phyloP scores from a whole-genome alignment of 164 flowering plant genomes.

The Vitis cinerea region DNA sequence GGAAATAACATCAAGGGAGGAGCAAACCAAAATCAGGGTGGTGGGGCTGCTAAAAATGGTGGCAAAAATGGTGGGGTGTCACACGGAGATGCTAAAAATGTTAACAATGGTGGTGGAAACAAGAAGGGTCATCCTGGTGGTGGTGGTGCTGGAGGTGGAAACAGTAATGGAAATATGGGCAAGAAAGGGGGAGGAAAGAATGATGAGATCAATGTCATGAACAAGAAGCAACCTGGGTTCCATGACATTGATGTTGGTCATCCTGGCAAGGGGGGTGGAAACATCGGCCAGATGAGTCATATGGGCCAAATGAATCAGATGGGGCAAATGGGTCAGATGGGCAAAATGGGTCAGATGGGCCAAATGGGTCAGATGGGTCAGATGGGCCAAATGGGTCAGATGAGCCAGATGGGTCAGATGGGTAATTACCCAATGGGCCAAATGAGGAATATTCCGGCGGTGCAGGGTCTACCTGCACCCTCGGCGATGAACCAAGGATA shows the following conservation, averaged over 20 bases:
- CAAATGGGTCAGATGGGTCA: slow-evolving; percentile 17
- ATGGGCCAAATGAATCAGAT: not conserved
- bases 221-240: slow-evolving; percentile 14
- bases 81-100: slow-evolving; percentile 6
- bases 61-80: slow-evolving; percentile 8
- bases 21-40: slow-evolving; percentile 18
- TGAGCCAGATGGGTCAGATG: slow-evolving; percentile 22
- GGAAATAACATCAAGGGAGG: slow-evolving; percentile 25
- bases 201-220: slow-evolving; percentile 15
- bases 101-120: slow-evolving; percentile 12
- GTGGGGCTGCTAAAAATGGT: slow-evolving; percentile 19
- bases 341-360: slow-evolving; percentile 17
- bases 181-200: slow-evolving; percentile 10
- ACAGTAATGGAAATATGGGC: slow-evolving; percentile 17
- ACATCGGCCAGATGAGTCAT: slow-evolving; percentile 10
- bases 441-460: slow-evolving; percentile 39
- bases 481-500: slow-evolving; percentile 40
- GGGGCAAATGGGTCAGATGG: slow-evolving; percentile 17
- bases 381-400: slow-evolving; percentile 29
- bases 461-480: slow-evolving; percentile 44
- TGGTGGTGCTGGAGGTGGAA: slow-evolving; percentile 5
- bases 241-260: slow-evolving; percentile 13
- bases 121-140: slow-evolving; percentile 25
- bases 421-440: slow-evolving; percentile 23
- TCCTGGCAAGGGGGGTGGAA: slow-evolving; percentile 8